Percentiles rank a stretch among this genome's conserved stretches.
Evolutionary conservation across 306 rosid genomes (phyloP).

Genomic region (Sindora glabra): DNA sequence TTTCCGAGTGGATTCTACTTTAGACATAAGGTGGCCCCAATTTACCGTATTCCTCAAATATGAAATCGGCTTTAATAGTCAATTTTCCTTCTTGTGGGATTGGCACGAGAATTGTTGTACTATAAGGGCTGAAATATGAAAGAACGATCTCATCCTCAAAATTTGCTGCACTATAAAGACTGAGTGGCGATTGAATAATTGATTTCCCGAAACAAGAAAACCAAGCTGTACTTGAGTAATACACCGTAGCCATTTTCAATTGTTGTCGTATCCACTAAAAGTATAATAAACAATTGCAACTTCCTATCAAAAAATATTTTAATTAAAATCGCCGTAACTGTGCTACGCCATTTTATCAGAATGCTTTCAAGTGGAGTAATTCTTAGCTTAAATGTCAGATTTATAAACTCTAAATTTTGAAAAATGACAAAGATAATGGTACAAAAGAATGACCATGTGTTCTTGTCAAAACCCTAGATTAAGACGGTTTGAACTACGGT

Average conservation of each 20-base stretch:
- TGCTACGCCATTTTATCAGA: neutral
- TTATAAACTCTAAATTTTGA: neutral
- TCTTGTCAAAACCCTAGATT: neutral
- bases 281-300: neutral
- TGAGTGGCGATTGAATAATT: neutral
- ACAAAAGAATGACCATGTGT: too few species aligned
- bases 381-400: neutral
- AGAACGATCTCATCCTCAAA: conserved; percentile 14
- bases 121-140: conserved; percentile 71
- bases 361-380: neutral
- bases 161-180: neutral
- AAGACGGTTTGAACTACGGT: too few species aligned
- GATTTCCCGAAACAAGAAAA: neutral
- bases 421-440: neutral
- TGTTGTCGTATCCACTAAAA: neutral
- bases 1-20: neutral
- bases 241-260: neutral
- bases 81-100: conserved; percentile 56
- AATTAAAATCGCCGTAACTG: neutral
- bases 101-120: conserved; percentile 51
- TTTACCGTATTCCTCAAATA: conserved; percentile 83
- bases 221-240: neutral
- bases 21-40: conserved; percentile 12
- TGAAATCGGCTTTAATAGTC: conserved; percentile 69
- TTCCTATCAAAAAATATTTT: neutral